A percentile compares a stretch with the other conserved stretches of the same genome.
Conservation (phyloP, 179 eudicot species). For the Beta lomatogona region DNA sequence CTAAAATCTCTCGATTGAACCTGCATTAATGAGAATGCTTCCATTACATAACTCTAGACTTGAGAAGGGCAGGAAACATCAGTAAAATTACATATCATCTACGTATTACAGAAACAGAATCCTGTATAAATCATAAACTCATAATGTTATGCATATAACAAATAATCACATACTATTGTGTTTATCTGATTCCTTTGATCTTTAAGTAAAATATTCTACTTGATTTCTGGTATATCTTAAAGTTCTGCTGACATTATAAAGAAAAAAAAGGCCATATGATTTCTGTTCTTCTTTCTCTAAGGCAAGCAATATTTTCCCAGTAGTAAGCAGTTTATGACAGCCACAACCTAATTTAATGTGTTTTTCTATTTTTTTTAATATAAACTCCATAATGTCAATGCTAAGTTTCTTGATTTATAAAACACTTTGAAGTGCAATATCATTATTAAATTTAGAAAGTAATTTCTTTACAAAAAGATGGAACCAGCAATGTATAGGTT, state of each 20-base stretch:
- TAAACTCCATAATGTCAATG: background rate
- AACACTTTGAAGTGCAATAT: background rate
- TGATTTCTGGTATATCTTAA: background rate
- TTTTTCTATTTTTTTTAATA: background rate
- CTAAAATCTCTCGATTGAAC: slow-evolving; percentile 61
- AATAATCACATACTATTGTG: background rate
- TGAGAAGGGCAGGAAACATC: background rate
- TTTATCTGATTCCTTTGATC: background rate
- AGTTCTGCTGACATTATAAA: background rate
- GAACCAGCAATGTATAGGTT: background rate
- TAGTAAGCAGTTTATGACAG: background rate
- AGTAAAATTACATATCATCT: background rate
- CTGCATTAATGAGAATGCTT: slow-evolving; percentile 41
- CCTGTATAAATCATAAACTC: background rate
- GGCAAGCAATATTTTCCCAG: background rate
- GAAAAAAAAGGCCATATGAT: background rate
- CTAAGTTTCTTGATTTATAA: background rate
- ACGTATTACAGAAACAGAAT: background rate
- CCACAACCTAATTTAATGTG: background rate
- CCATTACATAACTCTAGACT: background rate
- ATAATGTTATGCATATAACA: background rate
- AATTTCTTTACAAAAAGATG: background rate
- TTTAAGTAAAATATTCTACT: background rate
- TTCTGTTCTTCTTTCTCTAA: background rate
- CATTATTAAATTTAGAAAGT: background rate